Base-by-base conservation (phyloP, 345 rosid species). In the Leavenworthia alabamica region DNA sequence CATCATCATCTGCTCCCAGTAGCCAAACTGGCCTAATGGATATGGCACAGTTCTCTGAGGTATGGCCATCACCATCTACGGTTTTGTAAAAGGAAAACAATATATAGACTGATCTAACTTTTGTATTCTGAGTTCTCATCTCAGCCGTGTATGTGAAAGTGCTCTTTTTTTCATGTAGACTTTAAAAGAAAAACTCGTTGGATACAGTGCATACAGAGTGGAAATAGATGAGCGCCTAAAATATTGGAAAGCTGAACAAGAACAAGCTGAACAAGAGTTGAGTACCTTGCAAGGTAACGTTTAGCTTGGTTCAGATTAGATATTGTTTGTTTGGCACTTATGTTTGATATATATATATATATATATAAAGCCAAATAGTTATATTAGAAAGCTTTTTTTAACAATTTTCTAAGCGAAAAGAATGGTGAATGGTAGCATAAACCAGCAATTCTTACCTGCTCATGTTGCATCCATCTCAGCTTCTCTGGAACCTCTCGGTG, bases 201-300 rank as follows among this genome's bases (percentile, higher is more conserved):
- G 26, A 14, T 68, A 62, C 60, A 73, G 56, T n/a, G 40, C 7
- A 54, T 62, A 31, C n/a, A 51, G 63, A 52, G 68, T 37, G 33
- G 33, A 3, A 28, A 16, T 1, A 12, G 81, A 78, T 51, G 35
- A 24, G 15, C 4, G 0, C 27, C 65, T 80, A 33, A 29, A 70
- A 58, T 2, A 1, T 24, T 72, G 78, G 28, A 33, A 60, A 48
- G 40, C 31, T 35, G 2, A 8, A 51, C 77, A 72, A 63, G 56
- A 33, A 28, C 63, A 64, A 32, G 46, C 72, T 17, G 76, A 70
- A 67, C 63, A 44, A 56, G 53, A 28, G 9, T 26, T 80, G 32
- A 49, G 40, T 29, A 16, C 6, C 4, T 66, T 78, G 66, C 67
- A 82, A 78, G 96, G 96, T 88, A 67, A 46, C 7, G 10, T 23